phyloP scores from a whole-genome alignment of 176 grass and related monocot species.

The Neostapfia colusana region DNA sequence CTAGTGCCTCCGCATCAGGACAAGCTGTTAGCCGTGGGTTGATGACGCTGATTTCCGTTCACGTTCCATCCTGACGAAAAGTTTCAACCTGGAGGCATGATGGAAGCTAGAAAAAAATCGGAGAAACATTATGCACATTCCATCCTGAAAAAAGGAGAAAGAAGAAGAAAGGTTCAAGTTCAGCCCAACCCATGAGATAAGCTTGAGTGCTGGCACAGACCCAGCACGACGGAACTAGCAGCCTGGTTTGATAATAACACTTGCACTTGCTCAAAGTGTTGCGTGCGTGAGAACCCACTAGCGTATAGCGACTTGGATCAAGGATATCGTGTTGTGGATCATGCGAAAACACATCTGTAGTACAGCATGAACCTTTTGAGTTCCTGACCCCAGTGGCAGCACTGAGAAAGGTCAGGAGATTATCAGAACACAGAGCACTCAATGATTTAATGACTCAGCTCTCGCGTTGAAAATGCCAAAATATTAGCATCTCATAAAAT shows the following conservation, averaged over 20 bases:
- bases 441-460: background rate
- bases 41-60: background rate
- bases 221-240: conserved; percentile 9
- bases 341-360: background rate
- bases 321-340: background rate
- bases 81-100: conserved; percentile 2
- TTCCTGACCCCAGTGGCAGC: background rate
- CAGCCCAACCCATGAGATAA: background rate
- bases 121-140: background rate
- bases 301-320: background rate
- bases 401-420: background rate
- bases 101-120: background rate
- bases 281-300: conserved; percentile 43
- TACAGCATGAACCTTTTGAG: background rate
- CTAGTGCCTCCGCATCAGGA: background rate
- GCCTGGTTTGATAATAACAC: background rate
- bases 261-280: conserved; percentile 16
- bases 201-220: conserved; percentile 10
- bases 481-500: no score
- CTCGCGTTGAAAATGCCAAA: no score
- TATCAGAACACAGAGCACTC: no score
- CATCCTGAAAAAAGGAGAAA: background rate
- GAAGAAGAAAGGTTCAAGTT: background rate
- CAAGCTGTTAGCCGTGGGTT: background rate
- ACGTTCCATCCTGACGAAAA: background rate